Percentiles rank a stretch among this genome's conserved stretches.
phyloP scores from a whole-genome alignment of 2,329 filamentous ascomycete species.

The Colletotrichum sp. region DNA sequence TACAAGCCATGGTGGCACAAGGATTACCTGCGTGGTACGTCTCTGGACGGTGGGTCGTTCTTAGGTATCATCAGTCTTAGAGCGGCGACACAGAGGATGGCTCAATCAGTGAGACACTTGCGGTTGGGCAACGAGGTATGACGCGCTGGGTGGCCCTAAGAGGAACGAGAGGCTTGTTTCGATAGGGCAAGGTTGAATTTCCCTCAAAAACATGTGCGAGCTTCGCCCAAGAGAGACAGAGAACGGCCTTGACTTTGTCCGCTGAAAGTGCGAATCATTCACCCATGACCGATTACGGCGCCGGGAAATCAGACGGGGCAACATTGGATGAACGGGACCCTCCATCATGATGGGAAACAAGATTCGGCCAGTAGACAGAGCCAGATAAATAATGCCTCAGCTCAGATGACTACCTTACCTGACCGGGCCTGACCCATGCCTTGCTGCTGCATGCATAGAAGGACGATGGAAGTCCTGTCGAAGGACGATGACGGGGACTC shows the following conservation, averaged over 20 bases:
- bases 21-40: neutral
- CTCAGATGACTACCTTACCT: neutral
- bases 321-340: neutral
- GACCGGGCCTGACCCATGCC: neutral
- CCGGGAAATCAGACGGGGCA: neutral
- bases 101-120: neutral
- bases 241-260: slow-evolving; percentile 6
- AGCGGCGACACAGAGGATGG: neutral
- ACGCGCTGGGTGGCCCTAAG: neutral
- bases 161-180: neutral
- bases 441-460: neutral
- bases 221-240: neutral
- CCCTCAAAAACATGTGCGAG: neutral
- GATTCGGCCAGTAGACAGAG: neutral
- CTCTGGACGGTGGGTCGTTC: too few species aligned
- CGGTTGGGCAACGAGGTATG: neutral
- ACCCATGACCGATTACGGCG: neutral
- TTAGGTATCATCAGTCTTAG: neutral
- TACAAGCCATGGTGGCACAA: neutral
- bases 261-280: neutral
- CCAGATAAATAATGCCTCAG: slow-evolving; percentile 6
- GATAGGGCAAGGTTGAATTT: neutral
- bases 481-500: neutral
- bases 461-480: neutral
- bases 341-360: neutral